Evolutionary conservation across 306 rosid species (phyloP), one percentile per base, ranked within the genome.

Genomic region (Psophocarpus tetragonolobus): DNA sequence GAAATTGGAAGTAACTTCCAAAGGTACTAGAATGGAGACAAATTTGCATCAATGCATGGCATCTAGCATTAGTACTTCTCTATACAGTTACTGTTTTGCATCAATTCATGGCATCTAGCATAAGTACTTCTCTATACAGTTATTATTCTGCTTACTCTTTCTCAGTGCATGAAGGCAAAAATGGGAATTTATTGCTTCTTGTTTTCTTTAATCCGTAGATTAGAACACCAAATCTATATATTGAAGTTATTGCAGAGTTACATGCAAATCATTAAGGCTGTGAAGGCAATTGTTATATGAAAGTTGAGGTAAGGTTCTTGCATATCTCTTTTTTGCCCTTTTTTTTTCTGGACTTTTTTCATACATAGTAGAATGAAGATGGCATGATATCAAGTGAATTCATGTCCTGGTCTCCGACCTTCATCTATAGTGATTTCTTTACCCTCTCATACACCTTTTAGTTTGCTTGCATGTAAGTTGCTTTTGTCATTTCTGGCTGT

Each of bases 1-100:
- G 38, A 74, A 80, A 78, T 76, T 72, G 70, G 50, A 78, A 81
- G 77, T 68, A 71, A 41, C 75, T 81, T 78, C 84, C 80, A 81
- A 83, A 78, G 29, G 14, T 39, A 36, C 63, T 21, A 64, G 41
- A 51, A 30, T 17, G 29, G 48, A 68, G 84, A 82, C 81, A 82
- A 62, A 58, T 79, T 68, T 81, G 77, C 73, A 62, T 50, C 74
- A 39, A n/a, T 67, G 58, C 85, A 57, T 80, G 81, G 51, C 73
- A 68, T 74, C 78, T 48, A 64, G 82, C 73, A 45, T 14, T 58
- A 78, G 58, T 39, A 42, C 42, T 61, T 36, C 71, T 75, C 63
- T 44, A 36, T 50, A 75, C 71, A 72, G 73, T 62, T 47, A 21
- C 74, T 80, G 35, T 32, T 66, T 50, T 78, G 77, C 73, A 71